phyloP scores from a whole-genome alignment of 78 protist genomes.

The Pigoraptor vietnamica region DNA sequence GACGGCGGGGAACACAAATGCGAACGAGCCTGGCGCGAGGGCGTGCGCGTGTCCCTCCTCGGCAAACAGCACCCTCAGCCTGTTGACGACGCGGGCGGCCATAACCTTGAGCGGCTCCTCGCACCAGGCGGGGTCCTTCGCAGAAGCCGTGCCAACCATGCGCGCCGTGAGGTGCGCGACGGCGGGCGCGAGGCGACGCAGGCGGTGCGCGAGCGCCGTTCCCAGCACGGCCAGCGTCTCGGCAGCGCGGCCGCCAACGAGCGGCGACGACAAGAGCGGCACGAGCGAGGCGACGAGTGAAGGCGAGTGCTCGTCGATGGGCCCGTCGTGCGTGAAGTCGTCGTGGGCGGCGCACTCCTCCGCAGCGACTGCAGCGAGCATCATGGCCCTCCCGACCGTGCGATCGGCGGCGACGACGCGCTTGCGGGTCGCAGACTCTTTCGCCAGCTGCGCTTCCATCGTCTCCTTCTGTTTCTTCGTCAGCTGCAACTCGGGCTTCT shows the following conservation, averaged over 20 bases:
- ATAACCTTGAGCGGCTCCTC: background rate
- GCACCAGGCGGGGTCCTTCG: background rate
- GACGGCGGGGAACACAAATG: background rate
- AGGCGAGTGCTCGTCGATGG: background rate
- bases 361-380: background rate
- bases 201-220: background rate
- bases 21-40: background rate
- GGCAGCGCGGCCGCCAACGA: background rate
- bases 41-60: background rate
- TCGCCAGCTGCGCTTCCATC: background rate
- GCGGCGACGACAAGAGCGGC: background rate
- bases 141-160: background rate
- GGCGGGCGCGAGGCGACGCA: background rate
- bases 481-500: background rate
- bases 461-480: background rate
- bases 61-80: background rate
- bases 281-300: background rate
- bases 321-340: background rate
- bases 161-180: background rate
- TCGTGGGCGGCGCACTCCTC: background rate
- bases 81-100: background rate
- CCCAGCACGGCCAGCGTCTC: background rate
- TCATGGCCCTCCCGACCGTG: background rate
- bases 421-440: background rate
- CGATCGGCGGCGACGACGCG: background rate